Base-by-base conservation (phyloP, 768 basidiomycete species). In the Trametes maxima region DNA sequence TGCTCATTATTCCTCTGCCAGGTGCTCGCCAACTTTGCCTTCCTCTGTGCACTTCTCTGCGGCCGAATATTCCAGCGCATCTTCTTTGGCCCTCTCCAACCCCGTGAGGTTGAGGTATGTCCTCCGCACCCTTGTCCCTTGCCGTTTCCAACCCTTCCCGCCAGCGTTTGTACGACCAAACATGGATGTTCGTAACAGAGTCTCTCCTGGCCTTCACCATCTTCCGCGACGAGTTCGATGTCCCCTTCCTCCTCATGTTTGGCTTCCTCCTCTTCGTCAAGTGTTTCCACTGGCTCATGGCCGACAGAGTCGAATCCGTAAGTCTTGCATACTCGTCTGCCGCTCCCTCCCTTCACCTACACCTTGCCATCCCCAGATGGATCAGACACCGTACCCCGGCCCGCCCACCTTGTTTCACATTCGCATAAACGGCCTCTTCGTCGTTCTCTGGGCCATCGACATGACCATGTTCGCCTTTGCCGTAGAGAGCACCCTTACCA, bases 121-220 rank as follows among this genome's bases (percentile, higher is more conserved):
- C 11, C 21, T 21, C 17, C 36, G 40, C 7, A 37, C 39, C 28
- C 6, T 53, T 44, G 7, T 45, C 22, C 7, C 25, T 7, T 6
- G 47, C 33, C 28, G 48, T n/a, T 12, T 33, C 14, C 54, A 24
- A 46, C 61, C 54, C 5, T 13, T 13, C n/a, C 16, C n/a, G 54
- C 16, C n/a, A 99, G 96, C 89, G 95, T 28, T n/a, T 49, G 47
- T 97, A 98, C 73, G 96, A 98, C 72, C 84, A 93, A 65, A 84
- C 94, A 33, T 98, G 97, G 96, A 95, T 95, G 78, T 97, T 97
- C 76, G 84, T 98, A 51, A 98, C 97, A 1, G 97, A 99, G 73
- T 95, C 94, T 7, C 80, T 99, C 37, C 79, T 99, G 52, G 96
- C 97, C 0, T 90, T 98, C 72, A 97, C 97, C 37, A 98, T 98